Percentiles rank a stretch among this genome's conserved stretches.
These are phyloP conservation scores for Amesomyces nigricolor DNA, from an alignment of 2,329 filamentous ascomycete species.

Conservation along the genomic window DNA sequence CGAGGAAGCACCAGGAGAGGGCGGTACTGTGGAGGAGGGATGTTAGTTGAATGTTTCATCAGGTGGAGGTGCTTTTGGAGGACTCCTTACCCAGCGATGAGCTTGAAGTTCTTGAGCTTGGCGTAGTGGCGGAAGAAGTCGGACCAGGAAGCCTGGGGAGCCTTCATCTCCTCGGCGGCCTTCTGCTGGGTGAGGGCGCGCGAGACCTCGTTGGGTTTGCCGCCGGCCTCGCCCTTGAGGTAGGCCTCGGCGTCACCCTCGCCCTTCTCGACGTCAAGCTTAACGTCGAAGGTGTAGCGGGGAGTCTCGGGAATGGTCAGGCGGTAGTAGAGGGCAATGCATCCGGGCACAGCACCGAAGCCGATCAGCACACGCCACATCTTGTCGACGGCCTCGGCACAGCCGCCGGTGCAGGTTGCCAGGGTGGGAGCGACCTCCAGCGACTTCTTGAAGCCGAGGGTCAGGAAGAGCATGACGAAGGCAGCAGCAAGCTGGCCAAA, in stretches of 20 bases:
- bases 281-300: slow-evolving; percentile 80
- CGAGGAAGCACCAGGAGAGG: slow-evolving; percentile 76
- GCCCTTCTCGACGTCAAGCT: slow-evolving; percentile 68
- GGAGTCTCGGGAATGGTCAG: slow-evolving; percentile 83
- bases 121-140: slow-evolving; percentile 70
- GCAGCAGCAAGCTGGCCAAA: slow-evolving; percentile 73
- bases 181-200: slow-evolving; percentile 54
- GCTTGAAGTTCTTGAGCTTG: slow-evolving; percentile 64
- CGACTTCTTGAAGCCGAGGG: slow-evolving; percentile 62
- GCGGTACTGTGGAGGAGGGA: slow-evolving; percentile 57
- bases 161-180: slow-evolving; percentile 48
- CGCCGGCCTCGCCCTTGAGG: slow-evolving; percentile 57
- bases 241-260: slow-evolving; percentile 71
- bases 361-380: slow-evolving; percentile 82
- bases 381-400: slow-evolving; percentile 69
- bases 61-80: not conserved
- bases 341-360: slow-evolving; percentile 73
- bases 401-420: slow-evolving; percentile 56
- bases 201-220: slow-evolving; percentile 59
- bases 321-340: slow-evolving; percentile 72
- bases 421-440: slow-evolving; percentile 48
- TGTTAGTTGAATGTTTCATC: not conserved
- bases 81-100: slow-evolving; percentile 37
- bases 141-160: slow-evolving; percentile 63
- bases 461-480: slow-evolving; percentile 70